Conservation (phyloP, 2,329 filamentous ascomycete genomes). For the Phialophora tarda region DNA sequence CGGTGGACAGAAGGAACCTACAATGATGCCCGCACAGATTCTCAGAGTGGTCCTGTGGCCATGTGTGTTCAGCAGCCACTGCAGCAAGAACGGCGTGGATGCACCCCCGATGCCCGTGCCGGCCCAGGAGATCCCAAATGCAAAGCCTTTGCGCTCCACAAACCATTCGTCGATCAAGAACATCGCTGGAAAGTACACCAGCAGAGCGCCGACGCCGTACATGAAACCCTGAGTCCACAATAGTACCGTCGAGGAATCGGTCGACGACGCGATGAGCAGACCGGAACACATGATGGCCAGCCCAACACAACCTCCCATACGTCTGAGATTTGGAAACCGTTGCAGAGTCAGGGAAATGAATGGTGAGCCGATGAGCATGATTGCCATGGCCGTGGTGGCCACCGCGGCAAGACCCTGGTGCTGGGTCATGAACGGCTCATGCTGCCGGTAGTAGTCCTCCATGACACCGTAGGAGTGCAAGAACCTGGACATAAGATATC, state of each 20-base stretch:
- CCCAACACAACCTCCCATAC: not conserved
- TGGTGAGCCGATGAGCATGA: not conserved
- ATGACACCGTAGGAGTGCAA: not conserved
- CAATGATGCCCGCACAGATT: not conserved
- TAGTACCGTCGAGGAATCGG: not conserved
- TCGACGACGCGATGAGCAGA: not conserved
- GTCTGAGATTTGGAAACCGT: not conserved
- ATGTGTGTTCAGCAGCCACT: not conserved
- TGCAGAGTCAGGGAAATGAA: not conserved
- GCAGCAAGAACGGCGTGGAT: not conserved
- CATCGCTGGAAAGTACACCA: not conserved
- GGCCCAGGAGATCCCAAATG: not conserved
- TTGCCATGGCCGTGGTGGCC: not conserved
- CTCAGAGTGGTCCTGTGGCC: not conserved
- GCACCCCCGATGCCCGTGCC: not conserved
- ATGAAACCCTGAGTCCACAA: not conserved
- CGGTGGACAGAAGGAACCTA: not conserved
- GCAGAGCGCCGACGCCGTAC: not conserved
- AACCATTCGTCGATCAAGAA: not conserved
- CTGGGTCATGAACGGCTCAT: not conserved
- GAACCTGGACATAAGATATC: not conserved
- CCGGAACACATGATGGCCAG: not conserved
- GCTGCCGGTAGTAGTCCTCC: not conserved
- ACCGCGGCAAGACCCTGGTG: not conserved
- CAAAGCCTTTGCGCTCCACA: not conserved